Conservation (phyloP, 2,329 filamentous ascomycete species). For the Trichophyton verrucosum region DNA sequence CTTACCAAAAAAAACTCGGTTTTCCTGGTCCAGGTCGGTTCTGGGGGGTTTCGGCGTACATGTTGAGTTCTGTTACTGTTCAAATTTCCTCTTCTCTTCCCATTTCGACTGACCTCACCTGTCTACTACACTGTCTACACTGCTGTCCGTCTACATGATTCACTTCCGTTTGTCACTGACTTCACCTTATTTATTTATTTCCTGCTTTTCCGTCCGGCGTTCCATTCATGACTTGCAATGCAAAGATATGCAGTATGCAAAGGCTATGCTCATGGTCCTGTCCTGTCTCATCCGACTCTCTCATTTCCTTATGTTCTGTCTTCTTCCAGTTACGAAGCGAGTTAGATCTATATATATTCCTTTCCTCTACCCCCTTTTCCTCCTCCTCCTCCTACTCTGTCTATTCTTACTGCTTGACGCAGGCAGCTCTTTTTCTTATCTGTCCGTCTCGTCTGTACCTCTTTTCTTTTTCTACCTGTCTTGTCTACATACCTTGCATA, state of each 20-base stretch:
- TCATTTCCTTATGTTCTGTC: background rate
- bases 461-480: background rate
- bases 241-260: background rate
- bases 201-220: background rate
- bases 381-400: background rate
- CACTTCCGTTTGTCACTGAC: background rate
- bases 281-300: background rate
- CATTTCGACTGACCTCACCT: background rate
- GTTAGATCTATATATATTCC: conserved; percentile 1
- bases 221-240: background rate
- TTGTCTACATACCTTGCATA: background rate
- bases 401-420: background rate
- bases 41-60: background rate
- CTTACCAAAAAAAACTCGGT: background rate
- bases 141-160: too few relatives aligned
- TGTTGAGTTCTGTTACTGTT: background rate
- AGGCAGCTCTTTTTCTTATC: background rate
- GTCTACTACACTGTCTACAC: too few relatives aligned
- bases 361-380: background rate
- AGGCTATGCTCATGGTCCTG: background rate
- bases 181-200: background rate
- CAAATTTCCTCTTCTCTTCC: conserved; percentile 2
- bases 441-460: background rate
- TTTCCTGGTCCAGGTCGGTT: background rate
- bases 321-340: background rate